Evolutionary conservation across 2,329 filamentous ascomycete species (phyloP).

Genomic region (Xylariaceae sp.): DNA sequence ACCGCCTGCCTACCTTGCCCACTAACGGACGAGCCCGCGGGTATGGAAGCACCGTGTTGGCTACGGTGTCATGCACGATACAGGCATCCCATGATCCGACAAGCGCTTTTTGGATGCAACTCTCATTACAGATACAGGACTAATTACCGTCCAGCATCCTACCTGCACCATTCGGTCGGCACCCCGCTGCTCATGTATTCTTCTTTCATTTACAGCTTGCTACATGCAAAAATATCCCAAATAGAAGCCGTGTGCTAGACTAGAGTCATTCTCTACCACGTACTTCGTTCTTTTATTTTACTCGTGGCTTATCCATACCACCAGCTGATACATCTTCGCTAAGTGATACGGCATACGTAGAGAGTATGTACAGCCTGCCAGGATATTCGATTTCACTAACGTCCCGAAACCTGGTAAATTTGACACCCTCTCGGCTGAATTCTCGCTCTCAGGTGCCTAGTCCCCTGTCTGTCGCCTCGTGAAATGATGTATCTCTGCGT

Average conservation of each 20-base stretch:
- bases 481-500: too few relatives aligned
- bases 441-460: constrained; percentile 15
- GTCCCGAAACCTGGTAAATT: constrained; percentile 20
- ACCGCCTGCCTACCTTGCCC: constrained; percentile 16
- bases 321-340: too few relatives aligned
- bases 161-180: constrained; percentile 19
- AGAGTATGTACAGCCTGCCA: neutral
- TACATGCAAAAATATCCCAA: too few relatives aligned
- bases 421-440: constrained; percentile 24
- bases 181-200: constrained; percentile 10
- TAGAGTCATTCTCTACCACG: too few relatives aligned
- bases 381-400: constrained; percentile 9
- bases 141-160: constrained; percentile 22
- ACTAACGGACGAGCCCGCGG: constrained; percentile 17
- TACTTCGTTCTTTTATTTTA: neutral
- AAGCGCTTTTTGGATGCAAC: neutral
- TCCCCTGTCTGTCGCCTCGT: too few relatives aligned
- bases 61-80: constrained; percentile 19
- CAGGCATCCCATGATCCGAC: constrained; percentile 21
- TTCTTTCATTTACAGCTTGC: neutral
- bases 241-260: too few relatives aligned
- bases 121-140: too few relatives aligned
- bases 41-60: constrained; percentile 24
- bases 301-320: constrained; percentile 2
- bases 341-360: neutral